phyloP scores from a whole-genome alignment of 2,329 filamentous ascomycete species.

The Ophiostoma fasciatum region DNA sequence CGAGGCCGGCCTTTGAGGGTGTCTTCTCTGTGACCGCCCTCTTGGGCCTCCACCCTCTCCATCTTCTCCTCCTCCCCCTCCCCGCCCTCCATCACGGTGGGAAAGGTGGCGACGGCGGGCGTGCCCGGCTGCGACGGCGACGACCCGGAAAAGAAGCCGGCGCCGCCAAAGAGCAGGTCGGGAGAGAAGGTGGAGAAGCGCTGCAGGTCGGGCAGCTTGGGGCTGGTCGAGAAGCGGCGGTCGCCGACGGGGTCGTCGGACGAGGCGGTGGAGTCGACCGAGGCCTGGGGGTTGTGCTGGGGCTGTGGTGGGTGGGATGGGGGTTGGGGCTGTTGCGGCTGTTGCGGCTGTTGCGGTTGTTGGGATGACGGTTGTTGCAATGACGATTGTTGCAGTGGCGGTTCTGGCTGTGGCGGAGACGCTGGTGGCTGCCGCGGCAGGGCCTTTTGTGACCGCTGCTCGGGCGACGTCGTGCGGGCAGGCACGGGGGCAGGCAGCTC shows the following conservation, averaged over 20 bases:
- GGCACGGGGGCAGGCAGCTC: no score
- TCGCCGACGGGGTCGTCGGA: constrained; percentile 1
- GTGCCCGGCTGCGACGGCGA: constrained; percentile 12
- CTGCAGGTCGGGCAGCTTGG: constrained; percentile 19
- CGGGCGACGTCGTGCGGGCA: no score
- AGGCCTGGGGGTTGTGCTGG: constrained; percentile 4
- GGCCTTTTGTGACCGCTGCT: no score
- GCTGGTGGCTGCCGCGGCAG: no score
- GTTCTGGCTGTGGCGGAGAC: constrained; percentile 5
- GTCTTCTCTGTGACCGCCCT: no score
- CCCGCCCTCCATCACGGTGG: no score
- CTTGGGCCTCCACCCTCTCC: no score
- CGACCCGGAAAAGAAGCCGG: constrained; percentile 11
- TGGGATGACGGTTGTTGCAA: constrained; percentile 8
- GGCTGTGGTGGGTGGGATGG: not conserved
- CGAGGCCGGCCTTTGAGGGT: no score
- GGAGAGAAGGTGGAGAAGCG: constrained; percentile 24
- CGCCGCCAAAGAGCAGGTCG: constrained; percentile 34
- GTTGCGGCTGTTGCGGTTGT: not conserved
- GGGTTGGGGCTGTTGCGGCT: not conserved
- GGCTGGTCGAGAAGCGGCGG: constrained; percentile 29
- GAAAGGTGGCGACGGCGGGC: not conserved
- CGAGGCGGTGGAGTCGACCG: not conserved
- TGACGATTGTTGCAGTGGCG: not conserved
- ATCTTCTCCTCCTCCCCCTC: no score